Base-by-base conservation (phyloP, 2,329 filamentous ascomycete species). In the Trichoderma oligosporum region DNA sequence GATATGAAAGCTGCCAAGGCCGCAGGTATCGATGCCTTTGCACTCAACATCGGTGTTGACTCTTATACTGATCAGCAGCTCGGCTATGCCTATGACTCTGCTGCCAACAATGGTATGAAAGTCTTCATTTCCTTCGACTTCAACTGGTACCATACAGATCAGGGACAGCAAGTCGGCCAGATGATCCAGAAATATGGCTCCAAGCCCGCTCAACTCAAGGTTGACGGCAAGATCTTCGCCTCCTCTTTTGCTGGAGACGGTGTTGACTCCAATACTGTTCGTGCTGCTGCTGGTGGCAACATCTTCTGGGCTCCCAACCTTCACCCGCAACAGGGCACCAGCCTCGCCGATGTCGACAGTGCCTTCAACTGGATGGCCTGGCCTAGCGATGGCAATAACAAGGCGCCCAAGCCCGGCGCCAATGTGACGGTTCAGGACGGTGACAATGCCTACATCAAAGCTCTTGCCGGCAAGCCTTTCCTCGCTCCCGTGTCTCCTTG, bases 71-170 rank as follows among this genome's bases (percentile, higher is more conserved):
- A 79, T 49, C 62, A 70, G 18, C 78, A 81, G 64, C 73, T 82
- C 5, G 67, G 63, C 1, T 74, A 71, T 33, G 79, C 79, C 2
- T 81, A 80, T 59, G 67, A 75, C 12, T 78, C 78, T 0, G 77
- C 79, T 2, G 71, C 73, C 8, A 69, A 69, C 7, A 73, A 73
- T 31, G 71, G 69, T 46, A 79, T 82, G 72, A 79, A 80, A 56
- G 77, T 81, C 12, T 81, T 82, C 54, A 75, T 82, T 60, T 82
- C 78, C 0, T 82, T 82, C 61, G 80, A 82, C 68, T 82, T 80
- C 65, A 79, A 80, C 68, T 76, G 75, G 74, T 78, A 72, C 68
- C 63, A 65, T 7, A 51, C 55, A 5, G 60, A 65, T 9, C 67
- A 78, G 46, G 72, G 73, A 2, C 67, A 66, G 7, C 70, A 68